A percentile compares a stretch with the other conserved stretches of the same genome.
Conservation (phyloP, 805 yeast genomes). For the Pichia paraexigua region DNA sequence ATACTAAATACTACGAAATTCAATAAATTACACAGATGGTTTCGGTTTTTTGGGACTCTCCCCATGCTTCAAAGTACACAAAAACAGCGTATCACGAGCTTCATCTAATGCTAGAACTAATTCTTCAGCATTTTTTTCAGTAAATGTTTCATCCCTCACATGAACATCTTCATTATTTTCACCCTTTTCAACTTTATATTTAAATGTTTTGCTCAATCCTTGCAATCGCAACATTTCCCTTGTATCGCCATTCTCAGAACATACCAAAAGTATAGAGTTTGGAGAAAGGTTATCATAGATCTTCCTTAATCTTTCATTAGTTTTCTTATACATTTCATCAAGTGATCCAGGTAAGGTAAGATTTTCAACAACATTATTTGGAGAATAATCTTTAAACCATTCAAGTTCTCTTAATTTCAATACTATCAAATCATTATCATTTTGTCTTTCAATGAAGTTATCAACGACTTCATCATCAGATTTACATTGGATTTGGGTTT, state of each 20-base stretch:
- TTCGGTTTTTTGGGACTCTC: neutral
- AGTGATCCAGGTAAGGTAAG: conserved; percentile 8
- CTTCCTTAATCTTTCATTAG: conserved; percentile 38
- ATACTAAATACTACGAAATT: too few species aligned
- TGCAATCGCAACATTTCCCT: conserved; percentile 41
- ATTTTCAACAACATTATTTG: conserved; percentile 12
- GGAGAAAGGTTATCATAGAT: conserved; percentile 49
- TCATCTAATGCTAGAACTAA: conserved; percentile 38
- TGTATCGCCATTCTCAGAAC: conserved; percentile 59
- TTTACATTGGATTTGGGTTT: conserved; percentile 35
- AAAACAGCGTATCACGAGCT: conserved; percentile 57
- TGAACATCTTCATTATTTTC: conserved; percentile 30
- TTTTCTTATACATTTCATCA: conserved; percentile 19
- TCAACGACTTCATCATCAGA: conserved; percentile 56
- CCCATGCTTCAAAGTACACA: conserved; percentile 32
- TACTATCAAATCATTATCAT: conserved; percentile 41
- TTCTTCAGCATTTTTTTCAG: conserved; percentile 36
- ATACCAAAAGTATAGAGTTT: conserved; percentile 51
- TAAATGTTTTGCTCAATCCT: conserved; percentile 34
- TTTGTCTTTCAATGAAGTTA: conserved; percentile 29
- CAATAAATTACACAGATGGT: neutral
- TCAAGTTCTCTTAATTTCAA: conserved; percentile 56
- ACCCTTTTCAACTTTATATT: conserved; percentile 30
- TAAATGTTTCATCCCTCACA: conserved; percentile 34
- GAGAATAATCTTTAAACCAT: conserved; percentile 27